Percentiles rank a stretch among this genome's conserved stretches.
phyloP scores from a whole-genome alignment of 306 rosid genomes.

The Sicyos edulis region DNA sequence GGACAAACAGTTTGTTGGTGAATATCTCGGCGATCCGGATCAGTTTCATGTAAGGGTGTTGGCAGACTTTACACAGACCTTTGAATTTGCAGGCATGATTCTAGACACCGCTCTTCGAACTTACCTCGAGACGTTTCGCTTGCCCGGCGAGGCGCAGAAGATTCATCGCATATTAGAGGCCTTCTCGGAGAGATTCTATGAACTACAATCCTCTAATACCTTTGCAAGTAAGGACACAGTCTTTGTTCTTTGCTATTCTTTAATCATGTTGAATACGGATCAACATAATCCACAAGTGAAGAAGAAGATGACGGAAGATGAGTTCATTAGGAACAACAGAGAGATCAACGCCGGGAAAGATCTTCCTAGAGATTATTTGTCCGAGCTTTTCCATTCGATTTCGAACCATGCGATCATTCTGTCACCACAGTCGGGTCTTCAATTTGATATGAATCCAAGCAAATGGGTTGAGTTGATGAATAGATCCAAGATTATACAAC shows the following conservation, averaged over 20 bases:
- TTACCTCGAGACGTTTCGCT: conserved; percentile 61
- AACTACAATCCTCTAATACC: conserved; percentile 53
- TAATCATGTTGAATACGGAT: conserved; percentile 92
- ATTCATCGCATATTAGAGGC: conserved; percentile 78
- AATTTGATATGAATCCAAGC: conserved; percentile 64
- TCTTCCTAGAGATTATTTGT: conserved; percentile 77
- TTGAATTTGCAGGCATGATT: conserved; percentile 64
- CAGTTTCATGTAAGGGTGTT: conserved; percentile 62
- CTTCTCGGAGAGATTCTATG: conserved; percentile 60
- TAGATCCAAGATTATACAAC: conserved; percentile 38
- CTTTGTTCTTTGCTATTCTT: conserved; percentile 70
- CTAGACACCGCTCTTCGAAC: conserved; percentile 75
- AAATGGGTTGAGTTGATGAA: conserved; percentile 83
- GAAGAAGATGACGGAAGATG: conserved; percentile 93
- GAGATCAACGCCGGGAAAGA: conserved; percentile 85
- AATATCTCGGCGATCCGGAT: conserved; percentile 88
- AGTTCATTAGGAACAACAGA: conserved; percentile 79
- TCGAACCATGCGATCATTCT: conserved; percentile 48
- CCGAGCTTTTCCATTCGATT: conserved; percentile 75
- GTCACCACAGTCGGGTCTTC: conserved; percentile 34
- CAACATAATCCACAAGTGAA: conserved; percentile 95
- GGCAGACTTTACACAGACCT: conserved; percentile 59
- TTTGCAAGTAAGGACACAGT: conserved; percentile 79
- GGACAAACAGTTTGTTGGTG: conserved; percentile 70
- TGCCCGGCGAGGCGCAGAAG: conserved; percentile 95